Conservation (phyloP, 495 filamentous ascomycete genomes). For the Clavariopsis aquatica region DNA sequence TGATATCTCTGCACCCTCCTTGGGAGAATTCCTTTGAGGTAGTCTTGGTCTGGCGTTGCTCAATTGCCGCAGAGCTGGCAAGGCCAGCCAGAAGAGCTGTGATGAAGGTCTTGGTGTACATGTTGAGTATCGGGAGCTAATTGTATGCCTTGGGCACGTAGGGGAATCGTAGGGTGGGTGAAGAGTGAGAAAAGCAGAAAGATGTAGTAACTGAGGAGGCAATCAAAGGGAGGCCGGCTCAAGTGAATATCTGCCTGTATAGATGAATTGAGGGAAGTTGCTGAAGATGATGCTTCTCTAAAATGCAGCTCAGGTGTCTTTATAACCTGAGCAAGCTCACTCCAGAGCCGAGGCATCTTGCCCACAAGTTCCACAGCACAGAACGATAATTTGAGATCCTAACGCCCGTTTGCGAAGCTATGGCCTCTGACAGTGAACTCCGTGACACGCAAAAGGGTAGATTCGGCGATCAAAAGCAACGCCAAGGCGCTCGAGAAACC, state of each 20-base stretch:
- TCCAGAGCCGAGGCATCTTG: background rate
- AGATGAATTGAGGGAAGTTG: background rate
- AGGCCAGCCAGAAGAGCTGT: conserved; percentile 11
- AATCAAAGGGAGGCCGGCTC: background rate
- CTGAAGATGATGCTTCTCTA: background rate
- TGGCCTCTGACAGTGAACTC: background rate
- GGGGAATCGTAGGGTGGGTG: background rate
- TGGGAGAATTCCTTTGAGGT: conserved; percentile 50
- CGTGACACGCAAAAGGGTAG: background rate
- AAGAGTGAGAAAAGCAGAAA: background rate
- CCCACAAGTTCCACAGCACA: background rate
- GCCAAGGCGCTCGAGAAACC: conserved; percentile 4
- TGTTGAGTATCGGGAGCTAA: background rate
- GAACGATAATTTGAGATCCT: background rate
- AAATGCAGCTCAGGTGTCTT: conserved; percentile 7
- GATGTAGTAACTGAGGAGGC: background rate
- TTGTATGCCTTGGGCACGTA: background rate
- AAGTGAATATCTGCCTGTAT: background rate
- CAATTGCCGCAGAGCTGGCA: conserved; percentile 10
- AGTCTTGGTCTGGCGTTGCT: conserved; percentile 32
- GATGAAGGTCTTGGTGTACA: conserved; percentile 28
- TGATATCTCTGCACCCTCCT: conserved; percentile 50
- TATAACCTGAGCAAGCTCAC: conserved; percentile 1
- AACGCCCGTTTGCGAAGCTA: background rate
- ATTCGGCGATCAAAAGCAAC: conserved; percentile 4